Evolutionary conservation across 2,329 filamentous ascomycete species (phyloP), one percentile per base, ranked within the genome.

Genomic region (Clonostachys byssicola): DNA sequence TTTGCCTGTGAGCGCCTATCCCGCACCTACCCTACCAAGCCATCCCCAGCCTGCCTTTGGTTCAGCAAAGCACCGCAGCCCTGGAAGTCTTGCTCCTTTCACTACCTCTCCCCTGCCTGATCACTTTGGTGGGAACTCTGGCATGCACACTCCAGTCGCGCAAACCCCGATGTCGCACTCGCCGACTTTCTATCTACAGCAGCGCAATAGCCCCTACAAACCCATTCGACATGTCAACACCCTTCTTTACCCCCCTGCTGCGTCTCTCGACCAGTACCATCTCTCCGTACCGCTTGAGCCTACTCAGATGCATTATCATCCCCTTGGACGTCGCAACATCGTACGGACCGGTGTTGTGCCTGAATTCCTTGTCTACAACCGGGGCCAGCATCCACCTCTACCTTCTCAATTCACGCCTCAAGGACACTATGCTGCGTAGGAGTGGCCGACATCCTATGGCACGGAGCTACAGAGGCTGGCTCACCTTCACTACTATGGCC

Each of bases 201-300:
- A 96, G 62, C 82, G 94, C 48, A 85, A 88, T 52, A 97, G 92
- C 47, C 94, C 94, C 4, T 97, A 97, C 67, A 88, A 90, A 53
- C 92, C 92, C 2, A 86, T 96, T 38, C 87, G 92, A 46, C 81
- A 89, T 51, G 89, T 96, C 49, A 91, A 94, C 56, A 95, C 90
- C 1, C 79, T 97, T n/a, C 75, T 96, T 33, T 90, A 94, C 49
- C 92, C 92, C 34, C 89, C 91, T 1, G 88, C 89, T 20, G 78
- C 83, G 9, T 89, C 89, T 8, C 78, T 95, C 52, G 86, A 92
- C 52, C 80, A 88, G 56, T 86, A 90, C 60, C 76, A 86, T 54
- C 72, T 88, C 6, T 57, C 66, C 10, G 59, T 80, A 63, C 68
- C 72, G 73, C 57, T 80, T 63, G 68, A 71, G 74, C 83, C 87